phyloP scores from a whole-genome alignment of 2,329 filamentous ascomycete species.

The Dactylonectria estremocensis region DNA sequence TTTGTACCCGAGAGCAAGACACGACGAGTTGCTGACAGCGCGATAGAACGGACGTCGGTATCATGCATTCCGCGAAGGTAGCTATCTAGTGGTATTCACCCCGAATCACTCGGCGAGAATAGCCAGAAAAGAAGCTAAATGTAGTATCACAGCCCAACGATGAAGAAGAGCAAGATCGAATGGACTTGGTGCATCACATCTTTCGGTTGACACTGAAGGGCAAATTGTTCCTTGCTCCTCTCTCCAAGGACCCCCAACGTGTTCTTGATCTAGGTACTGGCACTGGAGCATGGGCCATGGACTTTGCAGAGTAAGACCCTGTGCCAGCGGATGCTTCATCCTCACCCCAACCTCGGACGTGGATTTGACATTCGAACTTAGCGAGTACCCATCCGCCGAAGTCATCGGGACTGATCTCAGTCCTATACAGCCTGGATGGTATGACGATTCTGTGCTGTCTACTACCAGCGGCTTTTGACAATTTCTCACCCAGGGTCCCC shows the following conservation, averaged over 20 bases:
- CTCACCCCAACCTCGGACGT: not conserved
- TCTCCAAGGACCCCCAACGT: not conserved
- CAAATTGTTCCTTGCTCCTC: not conserved
- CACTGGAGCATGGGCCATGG: constrained; percentile 3
- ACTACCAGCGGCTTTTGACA: not conserved
- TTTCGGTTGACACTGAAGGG: not conserved
- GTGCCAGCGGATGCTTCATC: not conserved
- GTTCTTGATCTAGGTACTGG: constrained; percentile 7
- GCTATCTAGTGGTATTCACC: not conserved
- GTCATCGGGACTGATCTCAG: constrained; percentile 56
- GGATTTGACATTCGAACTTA: constrained; percentile 14
- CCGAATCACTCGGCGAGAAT: not conserved
- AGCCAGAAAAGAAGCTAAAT: not conserved
- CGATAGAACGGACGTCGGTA: not conserved
- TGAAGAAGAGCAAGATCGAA: constrained; percentile 7
- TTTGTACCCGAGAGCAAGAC: not conserved
- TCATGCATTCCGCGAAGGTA: not conserved
- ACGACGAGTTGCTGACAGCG: not conserved
- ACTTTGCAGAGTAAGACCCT: not conserved
- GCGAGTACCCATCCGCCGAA: constrained; percentile 52
- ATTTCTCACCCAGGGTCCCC: constrained; percentile 59
- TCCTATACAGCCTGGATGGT: constrained; percentile 56
- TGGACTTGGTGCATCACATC: constrained; percentile 7
- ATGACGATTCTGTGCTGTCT: not conserved
- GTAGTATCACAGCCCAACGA: not conserved